Evolutionary conservation across 1,139 yeast species (phyloP), one percentile per base, ranked within the genome.

Genomic region (Blastobotrys raffinosifermentans): DNA sequence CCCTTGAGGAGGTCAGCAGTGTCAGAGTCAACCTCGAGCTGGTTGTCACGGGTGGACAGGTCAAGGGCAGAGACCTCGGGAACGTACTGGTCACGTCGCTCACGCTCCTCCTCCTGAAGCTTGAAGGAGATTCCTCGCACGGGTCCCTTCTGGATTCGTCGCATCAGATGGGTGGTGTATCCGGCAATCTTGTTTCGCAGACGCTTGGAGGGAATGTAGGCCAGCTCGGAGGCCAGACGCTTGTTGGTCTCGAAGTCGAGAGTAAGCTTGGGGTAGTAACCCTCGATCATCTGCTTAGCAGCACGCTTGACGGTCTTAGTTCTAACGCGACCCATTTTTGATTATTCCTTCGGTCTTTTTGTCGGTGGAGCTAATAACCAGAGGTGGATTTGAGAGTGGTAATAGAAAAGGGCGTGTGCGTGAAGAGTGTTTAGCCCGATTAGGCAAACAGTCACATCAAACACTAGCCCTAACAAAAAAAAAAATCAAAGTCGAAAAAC

Each of bases 271-370:
- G 99, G 99, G 82, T 93, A 93, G 85, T 89, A 91, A 71, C 95
- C 87, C 82, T 93, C 99, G 70, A 93, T 93, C 75, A 93, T 80
- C 71, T 89, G 95, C 84, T 93, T 93, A 67, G 98, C 84, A 74
- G 99, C 97, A 80, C 98, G 87, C 87, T 91, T 93, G 74, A 93
- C 97, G 75, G 99, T 93, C 83, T 93, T 93, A 65, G 98, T 93
- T 56, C 61, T 54, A 43, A 56, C 60, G 48, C 60, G 57, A 53
- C 60, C 59, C 59, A 46, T 46, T 35, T 37, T 46, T 34, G n/a
- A n/a, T n/a, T n/a, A n/a, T n/a, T n/a, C n/a, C n/a, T n/a, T n/a
- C n/a, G n/a, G n/a, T n/a, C n/a, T n/a, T n/a, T n/a, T n/a, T 14
- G 15, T 14, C 29, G 18, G 29, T 18, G 10, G 9, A 26, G 15